Percentiles rank a stretch among this genome's conserved stretches.
Conservation (phyloP, 768 basidiomycete genomes). For the Serendipita sp. region DNA sequence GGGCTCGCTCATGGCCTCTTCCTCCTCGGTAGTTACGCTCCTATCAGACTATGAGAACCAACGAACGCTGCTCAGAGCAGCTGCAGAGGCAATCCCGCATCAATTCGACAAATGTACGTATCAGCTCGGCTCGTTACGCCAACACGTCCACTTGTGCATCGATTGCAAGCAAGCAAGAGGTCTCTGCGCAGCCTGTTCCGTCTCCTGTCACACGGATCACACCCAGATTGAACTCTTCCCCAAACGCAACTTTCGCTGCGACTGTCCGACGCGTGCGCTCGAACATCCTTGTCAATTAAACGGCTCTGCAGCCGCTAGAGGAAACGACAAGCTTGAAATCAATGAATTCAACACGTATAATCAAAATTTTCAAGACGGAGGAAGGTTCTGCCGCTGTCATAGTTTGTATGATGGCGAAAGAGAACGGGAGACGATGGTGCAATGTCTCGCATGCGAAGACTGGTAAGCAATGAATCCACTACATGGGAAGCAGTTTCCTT, state of each 20-base stretch:
- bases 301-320: conserved; percentile 17
- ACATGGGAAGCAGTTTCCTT: neutral
- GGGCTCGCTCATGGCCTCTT: neutral
- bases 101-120: conserved; percentile 49
- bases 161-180: conserved; percentile 55
- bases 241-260: conserved; percentile 68
- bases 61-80: conserved; percentile 22
- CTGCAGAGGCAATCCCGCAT: conserved; percentile 38
- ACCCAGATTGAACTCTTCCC: conserved; percentile 75
- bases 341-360: conserved; percentile 41
- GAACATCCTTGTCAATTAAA: conserved; percentile 34
- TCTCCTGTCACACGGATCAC: conserved; percentile 76
- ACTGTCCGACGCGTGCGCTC: conserved; percentile 59
- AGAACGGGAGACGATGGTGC: conserved; percentile 77
- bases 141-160: conserved; percentile 69
- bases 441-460: conserved; percentile 76
- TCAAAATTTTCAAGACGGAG: conserved; percentile 46
- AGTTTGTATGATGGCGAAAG: conserved; percentile 52
- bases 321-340: conserved; percentile 36
- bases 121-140: conserved; percentile 43
- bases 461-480: neutral
- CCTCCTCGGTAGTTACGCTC: neutral
- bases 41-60: neutral
- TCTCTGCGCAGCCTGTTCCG: conserved; percentile 68
- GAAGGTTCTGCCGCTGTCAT: conserved; percentile 58